phyloP scores from a whole-genome alignment of 176 grass and related monocot genomes.

The Avena insularis region DNA sequence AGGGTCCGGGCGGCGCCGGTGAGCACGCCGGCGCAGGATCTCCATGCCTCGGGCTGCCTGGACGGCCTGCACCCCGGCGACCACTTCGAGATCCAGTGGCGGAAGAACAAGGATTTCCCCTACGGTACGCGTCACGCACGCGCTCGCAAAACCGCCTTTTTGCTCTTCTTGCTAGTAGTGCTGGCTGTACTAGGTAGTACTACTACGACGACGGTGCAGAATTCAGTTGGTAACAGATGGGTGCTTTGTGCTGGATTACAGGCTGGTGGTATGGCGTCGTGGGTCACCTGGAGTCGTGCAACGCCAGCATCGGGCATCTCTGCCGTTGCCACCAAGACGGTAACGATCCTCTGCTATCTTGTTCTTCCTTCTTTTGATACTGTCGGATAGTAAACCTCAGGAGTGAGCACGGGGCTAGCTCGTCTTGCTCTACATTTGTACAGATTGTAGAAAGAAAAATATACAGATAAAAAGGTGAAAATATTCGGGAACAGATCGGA shows the following conservation, averaged over 20 bases:
- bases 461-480: neutral
- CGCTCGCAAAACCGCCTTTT: too few relatives aligned
- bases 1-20: conserved; percentile 66
- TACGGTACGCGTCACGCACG: conserved; percentile 52
- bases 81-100: conserved; percentile 93
- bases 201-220: neutral
- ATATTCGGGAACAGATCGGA: conserved; percentile 21
- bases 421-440: neutral
- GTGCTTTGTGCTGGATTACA: conserved; percentile 40
- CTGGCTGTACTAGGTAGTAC: too few relatives aligned
- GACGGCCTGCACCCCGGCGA: conserved; percentile 63
- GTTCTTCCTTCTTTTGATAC: too few relatives aligned
- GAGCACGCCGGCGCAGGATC: conserved; percentile 64
- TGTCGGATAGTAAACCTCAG: too few relatives aligned
- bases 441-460: neutral
- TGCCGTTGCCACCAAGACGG: conserved; percentile 81
- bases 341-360: conserved; percentile 33
- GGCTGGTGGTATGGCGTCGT: conserved; percentile 96
- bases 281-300: conserved; percentile 74
- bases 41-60: conserved; percentile 66
- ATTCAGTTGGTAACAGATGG: conserved; percentile 28
- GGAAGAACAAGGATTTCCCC: conserved; percentile 93
- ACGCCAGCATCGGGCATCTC: conserved; percentile 60
- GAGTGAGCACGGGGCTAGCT: neutral
- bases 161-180: neutral